Conservation (phyloP, 805 yeast genomes). For the Ogataea sp. region DNA sequence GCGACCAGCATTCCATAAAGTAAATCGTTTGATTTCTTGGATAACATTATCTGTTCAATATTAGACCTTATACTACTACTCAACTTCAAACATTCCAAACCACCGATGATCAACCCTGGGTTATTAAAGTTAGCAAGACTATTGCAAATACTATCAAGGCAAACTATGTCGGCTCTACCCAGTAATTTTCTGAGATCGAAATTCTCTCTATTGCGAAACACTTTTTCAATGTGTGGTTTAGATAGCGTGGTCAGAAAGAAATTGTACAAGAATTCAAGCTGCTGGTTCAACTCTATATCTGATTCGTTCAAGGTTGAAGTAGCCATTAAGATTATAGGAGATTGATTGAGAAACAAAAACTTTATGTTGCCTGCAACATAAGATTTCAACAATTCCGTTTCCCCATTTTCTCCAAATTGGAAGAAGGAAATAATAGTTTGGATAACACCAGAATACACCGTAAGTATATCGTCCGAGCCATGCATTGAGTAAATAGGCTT, state of each 20-base stretch:
- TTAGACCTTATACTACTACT: constrained; percentile 48
- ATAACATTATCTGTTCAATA: constrained; percentile 46
- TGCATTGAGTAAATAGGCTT: constrained; percentile 78
- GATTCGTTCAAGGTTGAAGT: constrained; percentile 51
- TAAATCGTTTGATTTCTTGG: constrained; percentile 42
- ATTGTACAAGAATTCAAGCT: constrained; percentile 65
- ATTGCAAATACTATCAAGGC: constrained; percentile 55
- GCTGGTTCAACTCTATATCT: constrained; percentile 44
- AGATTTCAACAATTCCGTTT: constrained; percentile 32
- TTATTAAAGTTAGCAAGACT: constrained; percentile 42
- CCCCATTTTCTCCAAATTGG: constrained; percentile 31
- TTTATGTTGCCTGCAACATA: constrained; percentile 44
- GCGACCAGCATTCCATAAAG: constrained; percentile 71
- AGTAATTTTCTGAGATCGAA: constrained; percentile 74
- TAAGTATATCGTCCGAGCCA: constrained; percentile 58
- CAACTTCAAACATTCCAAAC: constrained; percentile 56
- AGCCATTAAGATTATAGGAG: constrained; percentile 71
- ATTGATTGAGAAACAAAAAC: constrained; percentile 52
- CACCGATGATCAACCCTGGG: constrained; percentile 56
- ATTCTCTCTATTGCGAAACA: constrained; percentile 64
- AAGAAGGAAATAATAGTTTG: constrained; percentile 74
- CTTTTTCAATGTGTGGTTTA: constrained; percentile 64
- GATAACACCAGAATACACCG: constrained; percentile 71
- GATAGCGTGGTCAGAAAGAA: constrained; percentile 78
- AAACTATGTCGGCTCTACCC: constrained; percentile 66